Evolutionary conservation across 345 rosid genomes (phyloP), one percentile per base, ranked within the genome.

Genomic region (Linum lewisii): DNA sequence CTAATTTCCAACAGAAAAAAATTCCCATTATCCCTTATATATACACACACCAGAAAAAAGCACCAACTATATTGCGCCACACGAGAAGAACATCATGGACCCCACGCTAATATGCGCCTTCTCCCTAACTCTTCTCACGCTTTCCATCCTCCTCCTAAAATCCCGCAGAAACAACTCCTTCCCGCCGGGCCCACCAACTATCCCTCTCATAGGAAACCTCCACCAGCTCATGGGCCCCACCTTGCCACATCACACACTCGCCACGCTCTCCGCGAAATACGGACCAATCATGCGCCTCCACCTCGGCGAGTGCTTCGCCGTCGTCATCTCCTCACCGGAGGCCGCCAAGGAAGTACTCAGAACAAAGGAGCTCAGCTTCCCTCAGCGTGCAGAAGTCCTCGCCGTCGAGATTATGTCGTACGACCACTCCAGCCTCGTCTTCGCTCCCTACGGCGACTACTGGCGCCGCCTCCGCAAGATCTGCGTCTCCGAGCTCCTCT

Each of bases 351-450:
- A 54, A 23, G 29, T 54, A 3, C 29, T 54, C 18, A 6, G 24
- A 1, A 24, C 58, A 2, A 21, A 54, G 8, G 58, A 54, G 26
- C 58, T 54, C 58, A 24, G 26, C 18, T 24, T 54, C 29, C 26
- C 58, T 7, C 25, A 54, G 6, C 21, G 58, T 29, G 29, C 58
- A 0, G 25, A 21, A 9, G 16, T 24, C 24, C 29, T 54, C 29
- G 29, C 58, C 58, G 29, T 21, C 29, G 29, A 24, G 24, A 24
- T 54, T 10, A 21, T 54, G 26, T 13, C 58, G 29, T 54, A 54
- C 29, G 58, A 54, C 58, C 29, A 54, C 29, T 54, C 26, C 58
- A 13, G n/a, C 58, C 16, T 54, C n/a, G 58, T 24, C 18, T 54
- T 54, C 16, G 58, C 58, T 5, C 58, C 24, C 9, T 51, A 51